phyloP scores from a whole-genome alignment of 2,329 filamentous ascomycete genomes.

The Paecilomyces sp. region DNA sequence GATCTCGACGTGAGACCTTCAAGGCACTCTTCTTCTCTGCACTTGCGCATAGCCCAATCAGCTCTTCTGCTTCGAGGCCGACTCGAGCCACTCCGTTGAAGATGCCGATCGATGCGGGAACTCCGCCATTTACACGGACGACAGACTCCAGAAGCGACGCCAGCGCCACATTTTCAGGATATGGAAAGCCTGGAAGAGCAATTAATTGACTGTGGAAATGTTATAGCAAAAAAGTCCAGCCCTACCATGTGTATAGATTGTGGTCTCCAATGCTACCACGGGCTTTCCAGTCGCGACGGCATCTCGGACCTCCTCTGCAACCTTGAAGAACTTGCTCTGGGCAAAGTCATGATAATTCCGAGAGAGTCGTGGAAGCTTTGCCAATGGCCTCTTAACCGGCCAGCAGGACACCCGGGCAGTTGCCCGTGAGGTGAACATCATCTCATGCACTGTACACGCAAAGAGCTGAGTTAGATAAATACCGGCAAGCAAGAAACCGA shows the following conservation, averaged over 20 bases:
- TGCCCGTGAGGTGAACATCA: constrained; percentile 16
- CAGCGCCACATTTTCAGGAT: constrained; percentile 66
- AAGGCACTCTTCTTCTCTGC: constrained; percentile 61
- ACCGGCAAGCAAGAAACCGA: constrained; percentile 10
- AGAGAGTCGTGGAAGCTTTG: constrained; percentile 5
- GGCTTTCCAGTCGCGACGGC: constrained; percentile 69
- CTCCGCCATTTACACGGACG: constrained; percentile 70
- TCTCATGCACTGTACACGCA: constrained; percentile 5
- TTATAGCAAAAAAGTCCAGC: background rate
- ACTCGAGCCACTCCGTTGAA: constrained; percentile 76
- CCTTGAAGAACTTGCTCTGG: constrained; percentile 50
- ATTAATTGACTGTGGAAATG: constrained; percentile 4
- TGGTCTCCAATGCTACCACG: constrained; percentile 87
- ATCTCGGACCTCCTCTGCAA: constrained; percentile 76
- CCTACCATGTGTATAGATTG: constrained; percentile 89
- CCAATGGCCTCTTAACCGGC: constrained; percentile 6
- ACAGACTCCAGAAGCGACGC: constrained; percentile 74
- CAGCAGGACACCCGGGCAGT: constrained; percentile 13
- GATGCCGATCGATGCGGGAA: constrained; percentile 88
- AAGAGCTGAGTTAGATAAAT: background rate
- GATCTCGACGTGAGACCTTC: constrained; percentile 82
- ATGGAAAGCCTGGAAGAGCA: constrained; percentile 52
- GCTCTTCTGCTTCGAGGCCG: constrained; percentile 65
- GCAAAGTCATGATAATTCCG: constrained; percentile 22
- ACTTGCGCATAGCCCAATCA: constrained; percentile 60